Percentiles rank a stretch among this genome's conserved stretches.
phyloP scores from a whole-genome alignment of 148 eudicot genomes.

The Dianthus caryophyllus region DNA sequence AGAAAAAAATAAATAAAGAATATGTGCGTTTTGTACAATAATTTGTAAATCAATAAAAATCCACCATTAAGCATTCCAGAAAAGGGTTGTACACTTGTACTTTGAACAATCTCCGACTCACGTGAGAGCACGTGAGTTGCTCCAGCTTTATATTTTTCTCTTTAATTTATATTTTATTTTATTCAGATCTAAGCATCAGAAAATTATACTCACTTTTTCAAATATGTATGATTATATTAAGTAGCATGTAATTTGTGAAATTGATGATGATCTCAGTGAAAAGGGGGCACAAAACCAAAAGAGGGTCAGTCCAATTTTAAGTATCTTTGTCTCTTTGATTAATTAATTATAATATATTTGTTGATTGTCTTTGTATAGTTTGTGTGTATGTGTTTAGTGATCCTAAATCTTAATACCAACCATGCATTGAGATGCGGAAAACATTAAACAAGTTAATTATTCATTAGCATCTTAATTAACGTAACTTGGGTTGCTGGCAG shows the following conservation, averaged over 20 bases:
- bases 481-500: no score
- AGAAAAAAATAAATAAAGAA: no score
- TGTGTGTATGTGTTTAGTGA: slow-evolving; percentile 13
- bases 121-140: slow-evolving; percentile 41
- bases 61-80: slow-evolving; percentile 2
- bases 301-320: slow-evolving; percentile 26
- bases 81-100: slow-evolving; percentile 17
- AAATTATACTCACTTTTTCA: not conserved
- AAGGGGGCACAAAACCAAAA: slow-evolving; percentile 23
- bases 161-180: slow-evolving; percentile 16
- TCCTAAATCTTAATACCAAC: slow-evolving; percentile 13
- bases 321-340: slow-evolving; percentile 33
- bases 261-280: slow-evolving; percentile 18
- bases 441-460: not conserved
- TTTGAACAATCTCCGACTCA: slow-evolving; percentile 32
- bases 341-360: slow-evolving; percentile 14
- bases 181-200: slow-evolving; percentile 29
- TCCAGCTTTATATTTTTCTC: slow-evolving; percentile 17
- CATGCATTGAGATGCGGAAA: slow-evolving; percentile 5
- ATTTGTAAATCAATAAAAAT: no score
- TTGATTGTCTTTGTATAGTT: slow-evolving; percentile 16
- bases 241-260: slow-evolving; percentile 20
- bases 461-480: not conserved
- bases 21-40: no score
- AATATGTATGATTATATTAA: not conserved